Conservation (phyloP, 768 basidiomycete species). For the Xerocomellus dryophilus region DNA sequence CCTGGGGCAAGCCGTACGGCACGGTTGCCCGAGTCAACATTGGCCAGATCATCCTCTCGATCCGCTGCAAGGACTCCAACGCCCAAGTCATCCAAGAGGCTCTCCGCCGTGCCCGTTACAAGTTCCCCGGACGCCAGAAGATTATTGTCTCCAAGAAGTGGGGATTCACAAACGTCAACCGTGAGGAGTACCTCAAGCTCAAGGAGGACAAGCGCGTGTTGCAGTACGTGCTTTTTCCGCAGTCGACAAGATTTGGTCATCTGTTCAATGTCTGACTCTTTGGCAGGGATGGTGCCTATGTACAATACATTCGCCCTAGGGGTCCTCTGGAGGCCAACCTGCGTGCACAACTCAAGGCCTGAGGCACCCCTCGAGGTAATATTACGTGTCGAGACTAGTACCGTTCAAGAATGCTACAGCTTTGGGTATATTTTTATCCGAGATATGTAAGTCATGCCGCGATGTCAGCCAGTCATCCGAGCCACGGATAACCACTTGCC, state of each 20-base stretch:
- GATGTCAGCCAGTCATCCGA: background rate
- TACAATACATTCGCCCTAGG: conserved; percentile 88
- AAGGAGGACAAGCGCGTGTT: conserved; percentile 89
- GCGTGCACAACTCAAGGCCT: conserved; percentile 77
- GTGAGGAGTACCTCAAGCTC: conserved; percentile 82
- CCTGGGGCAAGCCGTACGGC: conserved; percentile 99
- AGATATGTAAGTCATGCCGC: conserved; percentile 5
- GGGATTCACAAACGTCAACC: conserved; percentile 95
- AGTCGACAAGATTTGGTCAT: background rate
- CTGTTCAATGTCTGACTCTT: background rate
- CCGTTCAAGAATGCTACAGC: conserved; percentile 18
- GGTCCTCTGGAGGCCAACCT: conserved; percentile 85
- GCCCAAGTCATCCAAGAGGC: conserved; percentile 92
- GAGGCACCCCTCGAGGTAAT: conserved; percentile 20
- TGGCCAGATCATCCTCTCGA: conserved; percentile 89
- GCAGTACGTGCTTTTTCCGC: conserved; percentile 53
- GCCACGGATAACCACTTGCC: conserved; percentile 34
- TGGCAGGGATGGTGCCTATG: conserved; percentile 80
- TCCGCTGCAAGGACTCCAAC: conserved; percentile 89
- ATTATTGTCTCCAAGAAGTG: conserved; percentile 97
- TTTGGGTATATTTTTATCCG: conserved; percentile 12
- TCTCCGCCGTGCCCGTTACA: conserved; percentile 96
- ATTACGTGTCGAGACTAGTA: conserved; percentile 15
- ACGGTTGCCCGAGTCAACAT: conserved; percentile 96
- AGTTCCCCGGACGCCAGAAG: conserved; percentile 99